Evolutionary conservation across 148 eudicot genomes (phyloP).

Genomic region (Vaccinium corymbosum): DNA sequence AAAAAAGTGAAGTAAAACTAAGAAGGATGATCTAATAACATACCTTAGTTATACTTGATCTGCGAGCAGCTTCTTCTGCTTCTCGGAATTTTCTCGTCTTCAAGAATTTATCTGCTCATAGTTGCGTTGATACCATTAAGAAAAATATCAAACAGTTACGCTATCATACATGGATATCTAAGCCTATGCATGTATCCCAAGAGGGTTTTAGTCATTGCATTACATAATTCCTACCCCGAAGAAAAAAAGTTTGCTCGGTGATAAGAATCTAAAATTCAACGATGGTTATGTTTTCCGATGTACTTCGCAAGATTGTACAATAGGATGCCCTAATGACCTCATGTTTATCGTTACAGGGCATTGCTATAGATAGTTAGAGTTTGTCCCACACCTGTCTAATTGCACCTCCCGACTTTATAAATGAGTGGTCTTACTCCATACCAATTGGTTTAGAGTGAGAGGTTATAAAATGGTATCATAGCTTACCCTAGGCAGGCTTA

Average conservation of each 20-base stretch:
- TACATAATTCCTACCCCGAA: neutral
- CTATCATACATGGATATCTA: neutral
- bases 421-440: neutral
- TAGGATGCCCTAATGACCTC: neutral
- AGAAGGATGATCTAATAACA: neutral
- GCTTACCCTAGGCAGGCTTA: neutral
- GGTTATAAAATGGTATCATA: neutral
- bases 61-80: constrained; percentile 72
- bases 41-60: constrained; percentile 62
- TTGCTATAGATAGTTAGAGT: neutral
- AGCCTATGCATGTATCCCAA: neutral
- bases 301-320: neutral
- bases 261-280: neutral
- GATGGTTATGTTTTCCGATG: neutral
- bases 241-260: neutral
- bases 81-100: constrained; percentile 81
- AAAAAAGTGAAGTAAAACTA: neutral
- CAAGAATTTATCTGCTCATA: constrained; percentile 54
- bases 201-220: neutral
- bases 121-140: neutral
- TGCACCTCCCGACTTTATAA: neutral
- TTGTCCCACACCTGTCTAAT: neutral
- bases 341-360: neutral
- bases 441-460: neutral
- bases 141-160: neutral